A percentile compares a stretch with the other conserved stretches of the same genome.
Evolutionary conservation across 345 rosid genomes (phyloP).

Genomic region (Linum lewisii): DNA sequence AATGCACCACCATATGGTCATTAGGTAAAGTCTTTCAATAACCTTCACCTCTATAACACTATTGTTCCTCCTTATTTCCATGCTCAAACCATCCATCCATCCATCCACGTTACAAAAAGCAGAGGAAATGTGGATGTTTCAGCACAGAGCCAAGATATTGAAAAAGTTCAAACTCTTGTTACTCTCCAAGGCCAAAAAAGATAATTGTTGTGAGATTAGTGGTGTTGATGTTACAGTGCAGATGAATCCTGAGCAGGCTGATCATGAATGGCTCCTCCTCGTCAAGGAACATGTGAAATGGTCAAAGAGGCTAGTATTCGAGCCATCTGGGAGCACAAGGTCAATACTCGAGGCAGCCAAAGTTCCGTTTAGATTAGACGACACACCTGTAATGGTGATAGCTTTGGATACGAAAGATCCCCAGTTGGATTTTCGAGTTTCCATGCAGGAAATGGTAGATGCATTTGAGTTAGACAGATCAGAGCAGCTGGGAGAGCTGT

Average conservation of each 20-base stretch:
- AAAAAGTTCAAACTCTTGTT: not conserved
- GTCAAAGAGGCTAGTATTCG: constrained; percentile 1
- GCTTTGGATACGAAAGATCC: constrained; percentile 3
- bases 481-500: not conserved
- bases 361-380: not conserved
- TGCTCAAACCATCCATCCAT: too few relatives aligned
- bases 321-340: not conserved
- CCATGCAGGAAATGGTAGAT: constrained; percentile 6
- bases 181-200: not conserved
- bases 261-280: not conserved
- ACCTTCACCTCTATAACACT: too few relatives aligned
- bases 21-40: too few relatives aligned
- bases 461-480: not conserved
- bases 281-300: not conserved
- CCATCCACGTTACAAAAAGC: too few relatives aligned
- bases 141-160: not conserved
- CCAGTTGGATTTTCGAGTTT: not conserved
- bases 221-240: not conserved
- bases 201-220: too few relatives aligned
- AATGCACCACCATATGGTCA: too few relatives aligned
- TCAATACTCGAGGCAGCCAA: constrained; percentile 1
- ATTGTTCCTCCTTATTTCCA: too few relatives aligned
- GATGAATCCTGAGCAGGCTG: not conserved
- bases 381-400: not conserved
- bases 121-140: not conserved